Base-by-base conservation (phyloP, 805 yeast genomes). In the Hanseniaspora hatyaiensis region DNA sequence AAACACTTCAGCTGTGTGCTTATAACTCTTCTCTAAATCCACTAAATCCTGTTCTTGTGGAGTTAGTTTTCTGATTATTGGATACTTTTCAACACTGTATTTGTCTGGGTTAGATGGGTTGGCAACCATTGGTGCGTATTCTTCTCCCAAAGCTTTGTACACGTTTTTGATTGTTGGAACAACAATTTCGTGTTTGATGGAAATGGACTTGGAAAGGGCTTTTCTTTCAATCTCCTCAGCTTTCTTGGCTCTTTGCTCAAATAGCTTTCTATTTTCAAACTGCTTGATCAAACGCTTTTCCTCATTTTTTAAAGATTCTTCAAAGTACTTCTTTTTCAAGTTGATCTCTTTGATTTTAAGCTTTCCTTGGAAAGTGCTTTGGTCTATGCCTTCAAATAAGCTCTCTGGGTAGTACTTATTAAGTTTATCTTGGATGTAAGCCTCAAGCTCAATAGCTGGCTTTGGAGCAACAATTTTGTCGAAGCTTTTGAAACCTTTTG, bases 51-150 rank as follows among this genome's bases (percentile, higher is more conserved):
- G 61, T 64, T 88, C 95, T 57, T 79, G 92, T 20, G 66, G 69
- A 0, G 94, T 81, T 62, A 95, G 73, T 40, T 66, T 74, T 58
- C 82, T 73, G 70, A 88, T 74, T 51, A 86, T 65, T 13, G 89
- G 83, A 2, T 32, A 20, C 42, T 28, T 19, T 18, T 49, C 32
- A 19, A 29, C 18, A 15, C 28, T 37, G 23, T 24, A 24, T 23
- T 34, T 20, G 28, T 18, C 23, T 3, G 23, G 8, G 8, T 29
- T 13, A 19, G 18, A 28, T 30, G n/a, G n/a, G n/a, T 40, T 18
- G 29, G 28, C 30, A 11, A 40, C 13, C 4, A 30, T 16, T 4
- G 43, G 43, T 16, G 18, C 26, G 29, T 40, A 29, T 20, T 30
- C 19, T 6, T 22, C 19, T 6, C 43, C 43, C 8, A 46, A 12